Base-by-base conservation (phyloP, 257 asterid species). In the Leptodermis oblonga region DNA sequence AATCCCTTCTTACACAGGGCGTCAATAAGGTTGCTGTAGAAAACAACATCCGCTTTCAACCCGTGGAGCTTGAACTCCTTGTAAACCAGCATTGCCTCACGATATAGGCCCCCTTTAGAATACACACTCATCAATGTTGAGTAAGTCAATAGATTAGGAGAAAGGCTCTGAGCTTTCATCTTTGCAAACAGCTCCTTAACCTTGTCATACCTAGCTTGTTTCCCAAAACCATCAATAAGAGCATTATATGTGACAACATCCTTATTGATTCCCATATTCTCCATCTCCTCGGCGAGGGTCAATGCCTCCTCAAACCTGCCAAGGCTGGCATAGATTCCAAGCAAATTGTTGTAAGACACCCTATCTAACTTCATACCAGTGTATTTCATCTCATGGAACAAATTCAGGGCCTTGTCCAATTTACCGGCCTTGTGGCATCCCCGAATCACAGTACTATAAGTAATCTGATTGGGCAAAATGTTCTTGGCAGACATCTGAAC, bases 181-280 rank as follows among this genome's bases (percentile, higher is more conserved):
- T 86, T 92, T 1, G 36, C 76, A 78, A 87, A 90, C 6, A 93
- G 86, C 39, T 88, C 89, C 76, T 83, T 90, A 62, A 93, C 97
- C 85, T 77, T 86, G 33, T 70, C 76, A 33, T 87, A 87, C 90
- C 82, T 82, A 70, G 96, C 96, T 65, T 93, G 97, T 60, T 93
- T 93, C 5, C 97, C 96, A 43, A 88, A 87, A 61, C 99, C 96
- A 79, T 93, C 99, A 56, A 93, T 75, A 59, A 93, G 83, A 2
- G 97, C 92, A 74, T 90, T 93, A 70, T 90, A 93, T 53, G 96
- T 90, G 23, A 93, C 97, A 34, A 93, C 99, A 74, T 93, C 99
- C 77, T 88, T 93, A 81, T 81, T 87, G 63, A 93, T 87, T 77
- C 97, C 96, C 43, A 88, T 79, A 67, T 83, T 75, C 87, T 86